Evolutionary conservation across 164 flowering plant genomes (phyloP).

Genomic region (Pachysandra terminalis): DNA sequence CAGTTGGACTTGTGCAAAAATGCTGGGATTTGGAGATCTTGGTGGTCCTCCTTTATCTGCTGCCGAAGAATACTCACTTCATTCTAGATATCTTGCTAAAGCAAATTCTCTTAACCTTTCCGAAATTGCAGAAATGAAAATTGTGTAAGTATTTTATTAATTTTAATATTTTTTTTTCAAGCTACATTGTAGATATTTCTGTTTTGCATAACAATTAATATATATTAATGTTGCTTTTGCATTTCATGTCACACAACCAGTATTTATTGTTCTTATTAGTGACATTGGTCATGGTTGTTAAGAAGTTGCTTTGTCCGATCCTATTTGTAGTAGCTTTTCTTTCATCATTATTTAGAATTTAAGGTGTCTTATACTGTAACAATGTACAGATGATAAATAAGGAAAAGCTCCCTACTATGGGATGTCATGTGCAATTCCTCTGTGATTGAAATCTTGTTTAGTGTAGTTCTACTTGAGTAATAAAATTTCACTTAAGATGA

Average conservation of each 20-base stretch:
- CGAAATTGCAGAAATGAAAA: slow-evolving; percentile 99
- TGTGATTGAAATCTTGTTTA: too few relatives aligned
- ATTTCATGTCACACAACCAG: neutral
- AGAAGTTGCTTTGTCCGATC: too few relatives aligned
- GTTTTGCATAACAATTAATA: neutral
- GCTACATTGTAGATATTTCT: neutral
- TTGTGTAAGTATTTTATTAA: slow-evolving; percentile 82
- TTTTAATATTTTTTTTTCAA: too few relatives aligned
- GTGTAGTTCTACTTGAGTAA: too few relatives aligned
- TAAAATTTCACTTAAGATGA: too few relatives aligned
- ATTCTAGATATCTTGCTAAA: slow-evolving; percentile 94
- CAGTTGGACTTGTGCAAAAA: slow-evolving; percentile 76
- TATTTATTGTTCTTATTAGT: neutral
- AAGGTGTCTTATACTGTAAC: too few relatives aligned
- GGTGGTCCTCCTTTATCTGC: slow-evolving; percentile 86
- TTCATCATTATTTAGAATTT: too few relatives aligned
- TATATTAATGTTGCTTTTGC: neutral
- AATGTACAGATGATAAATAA: too few relatives aligned
- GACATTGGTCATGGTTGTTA: too few relatives aligned
- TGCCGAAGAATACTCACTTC: slow-evolving; percentile 95
- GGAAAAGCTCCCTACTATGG: too few relatives aligned
- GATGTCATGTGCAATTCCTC: too few relatives aligned
- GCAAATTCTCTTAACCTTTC: slow-evolving; percentile 93
- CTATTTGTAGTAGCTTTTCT: too few relatives aligned
- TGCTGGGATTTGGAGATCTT: slow-evolving; percentile 96